Conservation (phyloP, 2,329 filamentous ascomycete genomes). For the Colletotrichum coccodes region DNA sequence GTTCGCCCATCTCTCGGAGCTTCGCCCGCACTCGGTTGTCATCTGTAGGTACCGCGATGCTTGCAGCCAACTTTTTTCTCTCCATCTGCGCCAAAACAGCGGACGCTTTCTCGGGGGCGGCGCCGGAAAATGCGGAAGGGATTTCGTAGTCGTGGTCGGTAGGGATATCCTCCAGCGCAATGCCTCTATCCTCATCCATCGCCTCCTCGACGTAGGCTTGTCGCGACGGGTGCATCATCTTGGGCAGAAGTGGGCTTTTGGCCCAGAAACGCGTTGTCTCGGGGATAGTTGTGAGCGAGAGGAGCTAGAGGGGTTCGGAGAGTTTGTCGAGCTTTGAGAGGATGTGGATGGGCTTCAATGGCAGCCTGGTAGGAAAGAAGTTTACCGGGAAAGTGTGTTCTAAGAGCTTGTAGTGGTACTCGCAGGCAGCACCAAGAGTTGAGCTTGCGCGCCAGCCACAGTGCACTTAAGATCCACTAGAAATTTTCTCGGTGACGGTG, state of each 20-base stretch:
- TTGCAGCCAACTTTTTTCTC: slow-evolving; percentile 87
- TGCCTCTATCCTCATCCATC: slow-evolving; percentile 47
- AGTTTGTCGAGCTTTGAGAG: neutral
- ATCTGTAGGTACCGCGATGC: slow-evolving; percentile 92
- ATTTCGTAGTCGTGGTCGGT: slow-evolving; percentile 88
- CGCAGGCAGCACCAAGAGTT: neutral
- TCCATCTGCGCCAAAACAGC: slow-evolving; percentile 89
- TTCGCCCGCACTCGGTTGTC: slow-evolving; percentile 85
- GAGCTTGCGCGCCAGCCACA: neutral
- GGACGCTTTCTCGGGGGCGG: slow-evolving; percentile 83
- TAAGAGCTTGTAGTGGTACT: neutral
- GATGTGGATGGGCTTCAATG: slow-evolving; percentile 2
- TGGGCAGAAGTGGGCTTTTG: slow-evolving; percentile 37
- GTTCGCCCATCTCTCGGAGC: slow-evolving; percentile 89
- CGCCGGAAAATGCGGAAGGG: slow-evolving; percentile 70
- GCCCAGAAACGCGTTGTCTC: neutral
- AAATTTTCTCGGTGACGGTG: slow-evolving; percentile 40
- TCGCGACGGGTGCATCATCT: slow-evolving; percentile 85
- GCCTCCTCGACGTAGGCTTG: slow-evolving; percentile 95
- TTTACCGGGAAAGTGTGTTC: neutral
- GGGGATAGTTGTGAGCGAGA: neutral
- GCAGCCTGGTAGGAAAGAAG: neutral
- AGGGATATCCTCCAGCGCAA: slow-evolving; percentile 62
- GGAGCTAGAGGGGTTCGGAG: neutral
- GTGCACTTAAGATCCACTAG: neutral